phyloP scores from a whole-genome alignment of 2,329 filamentous ascomycete species.

The Lachnellula willkommii region DNA sequence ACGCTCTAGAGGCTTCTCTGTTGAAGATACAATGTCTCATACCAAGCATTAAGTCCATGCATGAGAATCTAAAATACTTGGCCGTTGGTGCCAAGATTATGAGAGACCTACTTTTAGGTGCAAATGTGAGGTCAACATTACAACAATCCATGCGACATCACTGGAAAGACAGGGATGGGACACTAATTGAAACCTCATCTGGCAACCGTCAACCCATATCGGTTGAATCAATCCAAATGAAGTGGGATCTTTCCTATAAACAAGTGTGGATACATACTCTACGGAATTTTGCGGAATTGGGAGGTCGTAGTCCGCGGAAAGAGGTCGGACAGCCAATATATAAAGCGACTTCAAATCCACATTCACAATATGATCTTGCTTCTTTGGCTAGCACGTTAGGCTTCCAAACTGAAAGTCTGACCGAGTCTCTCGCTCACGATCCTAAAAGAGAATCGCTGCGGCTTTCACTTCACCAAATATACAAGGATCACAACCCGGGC shows the following conservation, averaged over 20 bases:
- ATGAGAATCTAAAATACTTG: constrained; percentile 1
- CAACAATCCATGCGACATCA: neutral
- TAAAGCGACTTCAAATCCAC: neutral
- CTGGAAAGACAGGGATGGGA: neutral
- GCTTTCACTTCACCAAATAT: neutral
- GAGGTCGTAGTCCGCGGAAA: constrained; percentile 1
- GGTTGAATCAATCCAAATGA: neutral
- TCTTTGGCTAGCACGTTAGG: neutral
- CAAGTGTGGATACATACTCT: constrained; percentile 7
- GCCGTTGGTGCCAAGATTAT: neutral
- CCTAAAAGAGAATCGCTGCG: neutral
- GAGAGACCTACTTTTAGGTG: neutral
- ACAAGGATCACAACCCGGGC: neutral
- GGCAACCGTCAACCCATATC: neutral
- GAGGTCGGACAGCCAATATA: neutral
- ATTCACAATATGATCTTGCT: neutral
- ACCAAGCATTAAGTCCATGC: neutral
- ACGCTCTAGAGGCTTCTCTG: neutral
- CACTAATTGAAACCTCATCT: neutral
- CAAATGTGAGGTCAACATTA: neutral
- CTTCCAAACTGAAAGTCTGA: neutral
- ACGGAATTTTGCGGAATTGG: constrained; percentile 5
- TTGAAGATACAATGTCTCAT: neutral
- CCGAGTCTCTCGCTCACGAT: neutral
- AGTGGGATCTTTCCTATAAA: constrained; percentile 4